phyloP scores from a whole-genome alignment of 306 rosid species.

The Rubus parviflorus region DNA sequence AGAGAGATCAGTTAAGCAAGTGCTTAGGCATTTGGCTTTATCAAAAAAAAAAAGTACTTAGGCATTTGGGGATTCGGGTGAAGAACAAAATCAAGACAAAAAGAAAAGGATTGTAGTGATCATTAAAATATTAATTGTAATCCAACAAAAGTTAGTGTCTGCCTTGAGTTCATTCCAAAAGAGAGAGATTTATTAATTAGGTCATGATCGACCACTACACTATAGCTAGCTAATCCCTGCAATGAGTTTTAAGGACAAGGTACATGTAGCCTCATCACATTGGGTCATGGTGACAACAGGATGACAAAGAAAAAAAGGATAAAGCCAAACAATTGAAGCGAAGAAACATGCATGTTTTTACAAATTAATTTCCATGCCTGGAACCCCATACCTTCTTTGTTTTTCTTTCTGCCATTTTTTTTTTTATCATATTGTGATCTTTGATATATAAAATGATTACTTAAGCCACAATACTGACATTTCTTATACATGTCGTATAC shows the following conservation, averaged over 20 bases:
- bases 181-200: constrained; percentile 8
- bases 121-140: neutral
- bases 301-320: constrained; percentile 19
- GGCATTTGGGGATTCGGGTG: neutral
- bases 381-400: neutral
- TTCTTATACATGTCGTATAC: neutral
- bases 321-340: neutral
- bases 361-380: neutral
- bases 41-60: no score
- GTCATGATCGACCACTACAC: constrained; percentile 22
- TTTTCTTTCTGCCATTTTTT: no score
- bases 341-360: neutral
- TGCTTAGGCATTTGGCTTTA: neutral
- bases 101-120: neutral
- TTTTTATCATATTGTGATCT: neutral
- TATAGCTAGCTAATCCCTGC: neutral
- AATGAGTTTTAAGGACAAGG: constrained; percentile 9
- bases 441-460: neutral
- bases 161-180: constrained; percentile 11
- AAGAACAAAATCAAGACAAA: neutral
- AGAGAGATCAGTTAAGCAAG: no score
- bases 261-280: constrained; percentile 5
- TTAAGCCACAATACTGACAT: neutral
- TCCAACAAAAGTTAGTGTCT: constrained; percentile 41
- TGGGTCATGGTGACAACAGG: constrained; percentile 33